Conservation (phyloP, 148 eudicot genomes). For the Nepenthes mirabilis region DNA sequence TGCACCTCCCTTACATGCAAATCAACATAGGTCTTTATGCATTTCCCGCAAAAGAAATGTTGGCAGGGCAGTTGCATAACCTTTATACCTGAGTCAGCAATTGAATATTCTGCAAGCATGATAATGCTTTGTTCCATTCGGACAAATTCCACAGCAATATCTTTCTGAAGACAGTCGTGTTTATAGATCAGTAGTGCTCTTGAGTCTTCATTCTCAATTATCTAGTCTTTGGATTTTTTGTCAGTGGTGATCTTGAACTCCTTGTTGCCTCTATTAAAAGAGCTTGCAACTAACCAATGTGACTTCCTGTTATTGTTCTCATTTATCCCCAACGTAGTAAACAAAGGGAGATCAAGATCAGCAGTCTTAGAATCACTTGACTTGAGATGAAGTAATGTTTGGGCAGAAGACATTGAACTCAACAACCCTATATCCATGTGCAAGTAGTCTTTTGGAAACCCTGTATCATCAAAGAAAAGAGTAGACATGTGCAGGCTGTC, state of each 20-base stretch:
- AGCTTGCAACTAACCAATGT: slow-evolving; percentile 8
- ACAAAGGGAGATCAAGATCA: slow-evolving; percentile 20
- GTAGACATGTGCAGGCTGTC: too few relatives aligned
- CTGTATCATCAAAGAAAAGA: too few relatives aligned
- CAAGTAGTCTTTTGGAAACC: too few relatives aligned
- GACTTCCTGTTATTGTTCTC: slow-evolving; percentile 15
- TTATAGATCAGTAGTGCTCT: slow-evolving; percentile 15
- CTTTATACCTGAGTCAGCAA: too few relatives aligned
- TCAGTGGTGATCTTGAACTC: slow-evolving; percentile 49
- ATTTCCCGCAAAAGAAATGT: too few relatives aligned
- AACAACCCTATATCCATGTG: slow-evolving; percentile 13
- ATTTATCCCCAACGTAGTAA: slow-evolving; percentile 13
- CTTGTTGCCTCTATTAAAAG: slow-evolving; percentile 6
- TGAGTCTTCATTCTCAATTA: not conserved
- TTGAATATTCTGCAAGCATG: not conserved
- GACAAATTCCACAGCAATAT: slow-evolving; percentile 1
- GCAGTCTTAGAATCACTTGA: slow-evolving; percentile 22
- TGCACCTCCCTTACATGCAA: too few relatives aligned
- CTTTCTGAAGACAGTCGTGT: slow-evolving; percentile 11
- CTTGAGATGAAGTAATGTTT: slow-evolving; percentile 20
- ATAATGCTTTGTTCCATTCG: not conserved
- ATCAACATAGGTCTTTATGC: too few relatives aligned
- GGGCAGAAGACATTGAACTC: slow-evolving; percentile 24
- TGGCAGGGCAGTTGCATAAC: too few relatives aligned
- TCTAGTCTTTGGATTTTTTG: slow-evolving; percentile 39